Base-by-base conservation (phyloP, 2,329 filamentous ascomycete species). In the Dothideomycetes sp. region DNA sequence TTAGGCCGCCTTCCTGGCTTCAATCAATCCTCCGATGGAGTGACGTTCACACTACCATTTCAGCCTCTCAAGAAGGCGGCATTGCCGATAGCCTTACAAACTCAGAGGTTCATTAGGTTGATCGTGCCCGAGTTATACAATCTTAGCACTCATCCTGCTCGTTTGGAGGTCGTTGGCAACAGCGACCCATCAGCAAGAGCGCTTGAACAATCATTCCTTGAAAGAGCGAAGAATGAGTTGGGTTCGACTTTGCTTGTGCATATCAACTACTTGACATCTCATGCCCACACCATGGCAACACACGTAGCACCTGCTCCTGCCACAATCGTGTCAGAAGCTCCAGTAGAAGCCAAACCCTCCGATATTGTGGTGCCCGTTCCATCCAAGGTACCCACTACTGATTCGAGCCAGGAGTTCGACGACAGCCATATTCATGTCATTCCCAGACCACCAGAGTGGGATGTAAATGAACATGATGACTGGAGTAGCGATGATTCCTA, bases 391-490 rank as follows among this genome's bases (percentile, higher is more conserved):
- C 16, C 33, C 13, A 11, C n/a, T 41, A 12, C 47, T 17, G 37
- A 46, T n/a, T 37, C 27, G 24, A 12, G 41, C n/a, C 27, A 45
- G 25, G 37, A 50, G 12, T 22, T 34, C 32, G 77, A 75, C 19
- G 74, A 71, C 43, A 70, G 70, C 23, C 84, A 89, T 53, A 64
- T 91, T 34, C 73, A 80, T 45, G 64, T 82, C 44, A 84, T 91
- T 39, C 74, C 82, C 9, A 70, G 84, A 6, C 85, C 85, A 8
- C 82, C 82, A 0, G 85, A 93, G 59, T 93, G 85, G 85, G 60
- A 60, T 19, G 54, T 58, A 48, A 15, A 41, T 3, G 57, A 54
- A 4, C 49, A 50, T 15, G 51, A 53, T 13, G 54, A 57, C 15
- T 54, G 53, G 31, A 64, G 60, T 7, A 60, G 52, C 25, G 64